Conservation (phyloP, 2,329 filamentous ascomycete genomes). For the Alternaria ventricosa region DNA sequence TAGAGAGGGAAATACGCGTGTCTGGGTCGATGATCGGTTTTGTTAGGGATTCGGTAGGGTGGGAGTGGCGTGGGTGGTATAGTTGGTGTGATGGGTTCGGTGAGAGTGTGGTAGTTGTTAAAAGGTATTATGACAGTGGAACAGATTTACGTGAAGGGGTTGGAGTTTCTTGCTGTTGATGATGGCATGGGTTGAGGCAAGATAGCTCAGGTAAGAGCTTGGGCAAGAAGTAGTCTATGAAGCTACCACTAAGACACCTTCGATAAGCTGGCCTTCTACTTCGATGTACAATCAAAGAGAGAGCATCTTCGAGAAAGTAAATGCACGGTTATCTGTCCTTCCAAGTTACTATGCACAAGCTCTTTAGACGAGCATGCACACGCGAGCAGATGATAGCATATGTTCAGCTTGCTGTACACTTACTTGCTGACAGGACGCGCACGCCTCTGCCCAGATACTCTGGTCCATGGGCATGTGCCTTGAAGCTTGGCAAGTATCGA, state of each 20-base stretch:
- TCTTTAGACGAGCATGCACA: background rate
- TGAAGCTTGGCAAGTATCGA: background rate
- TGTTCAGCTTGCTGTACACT: background rate
- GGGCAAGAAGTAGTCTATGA: no score
- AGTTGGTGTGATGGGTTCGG: background rate
- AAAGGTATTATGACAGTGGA: no score
- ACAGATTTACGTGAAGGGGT: no score
- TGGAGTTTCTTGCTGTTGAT: no score
- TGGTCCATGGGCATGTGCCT: background rate
- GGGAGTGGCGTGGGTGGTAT: background rate
- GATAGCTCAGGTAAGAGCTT: background rate
- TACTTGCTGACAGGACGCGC: constrained; percentile 1
- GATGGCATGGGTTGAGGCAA: background rate
- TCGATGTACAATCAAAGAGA: no score
- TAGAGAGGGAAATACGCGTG: background rate
- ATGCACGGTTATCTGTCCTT: background rate
- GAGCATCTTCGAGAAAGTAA: background rate
- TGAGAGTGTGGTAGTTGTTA: background rate
- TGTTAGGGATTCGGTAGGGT: no score
- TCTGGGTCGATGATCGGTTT: background rate
- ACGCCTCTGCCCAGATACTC: background rate
- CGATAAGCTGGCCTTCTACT: background rate
- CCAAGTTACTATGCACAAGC: background rate
- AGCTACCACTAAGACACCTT: no score
- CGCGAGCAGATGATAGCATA: background rate